A percentile compares a stretch with the other conserved stretches of the same genome.
These are phyloP conservation scores for Spirogloea muscicola DNA, from an alignment of 139 green algal species.

Conservation along the genomic window DNA sequence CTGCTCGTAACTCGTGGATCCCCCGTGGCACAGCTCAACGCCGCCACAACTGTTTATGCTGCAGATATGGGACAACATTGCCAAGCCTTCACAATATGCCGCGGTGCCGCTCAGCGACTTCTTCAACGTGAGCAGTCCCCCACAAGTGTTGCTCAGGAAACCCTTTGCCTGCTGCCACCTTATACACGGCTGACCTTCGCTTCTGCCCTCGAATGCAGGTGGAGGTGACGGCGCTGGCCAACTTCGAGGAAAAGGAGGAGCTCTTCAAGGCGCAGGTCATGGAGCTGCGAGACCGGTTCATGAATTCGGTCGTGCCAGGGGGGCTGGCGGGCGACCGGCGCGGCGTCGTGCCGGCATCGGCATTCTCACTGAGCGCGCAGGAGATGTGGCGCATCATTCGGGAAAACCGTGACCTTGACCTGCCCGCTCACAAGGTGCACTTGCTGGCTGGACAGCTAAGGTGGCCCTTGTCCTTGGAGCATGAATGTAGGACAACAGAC, in stretches of 20 bases:
- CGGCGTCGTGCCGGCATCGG: conserved; percentile 57
- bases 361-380: conserved; percentile 70
- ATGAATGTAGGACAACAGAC: too few species aligned
- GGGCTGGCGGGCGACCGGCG: conserved; percentile 31
- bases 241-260: conserved; percentile 90
- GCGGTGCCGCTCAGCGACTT: conserved; percentile 71
- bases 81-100: conserved; percentile 79
- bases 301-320: conserved; percentile 4
- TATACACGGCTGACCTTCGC: too few species aligned
- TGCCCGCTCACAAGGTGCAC: conserved; percentile 84
- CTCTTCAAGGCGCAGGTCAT: conserved; percentile 68
- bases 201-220: too few species aligned
- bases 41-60: too few species aligned
- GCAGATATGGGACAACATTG: conserved; percentile 82
- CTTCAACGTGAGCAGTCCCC: conserved; percentile 82
- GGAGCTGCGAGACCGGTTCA: conserved; percentile 26
- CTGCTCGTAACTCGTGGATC: too few species aligned
- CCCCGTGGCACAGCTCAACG: too few species aligned
- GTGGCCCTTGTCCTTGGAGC: too few species aligned
- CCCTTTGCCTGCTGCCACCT: not conserved
- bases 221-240: conserved; percentile 67
- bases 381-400: conserved; percentile 87
- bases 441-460: too few species aligned
- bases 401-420: conserved; percentile 92
- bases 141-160: not conserved